Percentiles rank a stretch among this genome's conserved stretches.
Evolutionary conservation across 345 rosid species (phyloP).

Genomic region (Lepidium aucheri): DNA sequence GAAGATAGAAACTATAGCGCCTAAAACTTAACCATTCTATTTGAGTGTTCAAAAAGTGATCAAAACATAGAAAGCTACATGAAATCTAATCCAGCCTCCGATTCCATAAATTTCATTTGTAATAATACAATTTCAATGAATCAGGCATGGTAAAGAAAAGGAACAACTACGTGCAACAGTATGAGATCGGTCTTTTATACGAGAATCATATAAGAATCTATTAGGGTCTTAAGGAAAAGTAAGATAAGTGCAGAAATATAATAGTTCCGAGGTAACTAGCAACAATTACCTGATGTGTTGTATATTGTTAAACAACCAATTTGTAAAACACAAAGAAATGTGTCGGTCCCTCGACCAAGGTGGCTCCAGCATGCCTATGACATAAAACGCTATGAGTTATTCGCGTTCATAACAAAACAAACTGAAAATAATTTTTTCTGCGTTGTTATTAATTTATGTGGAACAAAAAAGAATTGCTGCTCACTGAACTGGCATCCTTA

Average conservation of each 20-base stretch:
- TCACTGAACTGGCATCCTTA: not conserved
- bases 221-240: not conserved
- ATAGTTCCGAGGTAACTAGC: not conserved
- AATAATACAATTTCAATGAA: not conserved
- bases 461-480: not conserved
- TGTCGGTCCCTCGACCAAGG: conserved; percentile 49
- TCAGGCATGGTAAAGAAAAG: not conserved
- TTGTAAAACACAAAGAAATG: conserved; percentile 72
- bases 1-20: not conserved
- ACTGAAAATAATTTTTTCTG: not conserved
- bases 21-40: not conserved
- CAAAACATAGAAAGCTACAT: not conserved
- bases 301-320: conserved; percentile 60
- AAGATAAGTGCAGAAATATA: not conserved
- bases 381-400: conserved; percentile 10
- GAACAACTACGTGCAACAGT: not conserved
- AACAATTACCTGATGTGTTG: conserved; percentile 60
- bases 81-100: not conserved
- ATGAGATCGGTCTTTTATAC: not conserved
- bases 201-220: not conserved
- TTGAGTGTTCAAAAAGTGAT: not conserved
- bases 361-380: conserved; percentile 88
- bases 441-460: not conserved
- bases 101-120: not conserved
- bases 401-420: conserved; percentile 6